These are phyloP conservation scores for Penicillium paneum DNA, from an alignment of 2,329 filamentous ascomycete species.

Conservation along the genomic window DNA sequence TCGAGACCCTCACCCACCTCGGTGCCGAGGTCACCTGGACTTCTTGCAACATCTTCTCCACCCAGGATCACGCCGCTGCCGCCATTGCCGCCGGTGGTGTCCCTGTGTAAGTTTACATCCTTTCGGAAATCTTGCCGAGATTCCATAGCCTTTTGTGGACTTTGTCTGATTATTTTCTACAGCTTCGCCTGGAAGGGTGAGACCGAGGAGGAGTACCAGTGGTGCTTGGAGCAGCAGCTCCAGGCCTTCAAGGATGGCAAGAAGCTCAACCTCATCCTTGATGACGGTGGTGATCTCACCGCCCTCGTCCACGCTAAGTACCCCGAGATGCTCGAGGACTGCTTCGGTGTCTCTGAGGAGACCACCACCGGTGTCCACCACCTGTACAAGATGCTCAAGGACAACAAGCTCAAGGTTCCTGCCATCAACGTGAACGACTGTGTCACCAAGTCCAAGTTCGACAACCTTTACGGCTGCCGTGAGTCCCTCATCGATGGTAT, in stretches of 20 bases:
- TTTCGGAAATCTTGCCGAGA: neutral
- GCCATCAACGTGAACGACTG: slow-evolving; percentile 99
- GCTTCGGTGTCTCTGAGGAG: slow-evolving; percentile 98
- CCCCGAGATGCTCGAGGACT: slow-evolving; percentile 96
- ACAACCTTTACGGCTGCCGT: slow-evolving; percentile 99
- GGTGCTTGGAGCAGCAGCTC: slow-evolving; percentile 99
- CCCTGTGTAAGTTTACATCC: slow-evolving; percentile 62
- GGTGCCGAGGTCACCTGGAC: slow-evolving; percentile 99
- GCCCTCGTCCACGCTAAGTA: slow-evolving; percentile 96
- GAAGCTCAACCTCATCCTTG: slow-evolving; percentile 97
- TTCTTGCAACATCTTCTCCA: slow-evolving; percentile 99
- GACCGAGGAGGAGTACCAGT: slow-evolving; percentile 99
- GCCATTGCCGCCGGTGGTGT: slow-evolving; percentile 93
- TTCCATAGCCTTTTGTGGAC: neutral
- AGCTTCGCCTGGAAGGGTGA: slow-evolving; percentile 78
- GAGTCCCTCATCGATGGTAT: slow-evolving; percentile 98
- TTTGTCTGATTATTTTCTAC: slow-evolving; percentile 6
- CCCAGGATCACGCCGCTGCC: slow-evolving; percentile 95
- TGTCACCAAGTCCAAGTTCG: slow-evolving; percentile 99
- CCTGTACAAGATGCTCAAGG: slow-evolving; percentile 97
- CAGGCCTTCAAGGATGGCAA: slow-evolving; percentile 93
- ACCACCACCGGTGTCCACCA: slow-evolving; percentile 99
- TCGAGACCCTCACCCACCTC: slow-evolving; percentile 91
- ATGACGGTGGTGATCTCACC: slow-evolving; percentile 96
- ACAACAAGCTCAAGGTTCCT: slow-evolving; percentile 81